phyloP scores from a whole-genome alignment of 1,284 basidiomycete species.

The Ustilago loliicola region DNA sequence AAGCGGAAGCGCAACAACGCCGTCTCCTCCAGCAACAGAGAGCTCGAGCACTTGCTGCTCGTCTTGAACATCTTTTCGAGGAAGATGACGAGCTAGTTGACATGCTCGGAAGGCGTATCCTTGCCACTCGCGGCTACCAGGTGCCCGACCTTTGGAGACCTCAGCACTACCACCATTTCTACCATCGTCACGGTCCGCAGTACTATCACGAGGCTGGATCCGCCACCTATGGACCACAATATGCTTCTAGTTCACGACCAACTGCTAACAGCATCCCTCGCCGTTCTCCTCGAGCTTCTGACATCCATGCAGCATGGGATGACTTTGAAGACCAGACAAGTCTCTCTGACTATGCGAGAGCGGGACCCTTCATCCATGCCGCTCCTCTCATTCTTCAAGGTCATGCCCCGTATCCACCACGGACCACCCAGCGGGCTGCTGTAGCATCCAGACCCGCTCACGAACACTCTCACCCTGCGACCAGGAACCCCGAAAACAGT shows the following conservation, averaged over 20 bases:
- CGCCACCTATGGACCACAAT: neutral
- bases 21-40: slow-evolving; percentile 17
- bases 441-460: neutral
- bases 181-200: slow-evolving; percentile 2
- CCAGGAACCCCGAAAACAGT: neutral
- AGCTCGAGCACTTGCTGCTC: slow-evolving; percentile 8
- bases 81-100: slow-evolving; percentile 56
- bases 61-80: slow-evolving; percentile 40
- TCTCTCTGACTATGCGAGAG: neutral
- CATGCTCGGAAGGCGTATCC: slow-evolving; percentile 51
- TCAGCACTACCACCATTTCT: slow-evolving; percentile 15
- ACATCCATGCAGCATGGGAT: slow-evolving; percentile 19
- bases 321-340: slow-evolving; percentile 2
- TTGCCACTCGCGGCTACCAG: slow-evolving; percentile 49
- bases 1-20: slow-evolving; percentile 27
- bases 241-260: slow-evolving; percentile 5
- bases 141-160: slow-evolving; percentile 36
- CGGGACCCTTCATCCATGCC: slow-evolving; percentile 32
- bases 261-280: too few species aligned
- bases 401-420: slow-evolving; percentile 12
- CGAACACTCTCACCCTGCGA: neutral
- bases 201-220: neutral
- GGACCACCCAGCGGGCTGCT: slow-evolving; percentile 1
- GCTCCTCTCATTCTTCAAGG: slow-evolving; percentile 26
- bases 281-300: slow-evolving; percentile 3